Conservation (phyloP, 2,329 filamentous ascomycete genomes). For the Clonostachys byssicola region DNA sequence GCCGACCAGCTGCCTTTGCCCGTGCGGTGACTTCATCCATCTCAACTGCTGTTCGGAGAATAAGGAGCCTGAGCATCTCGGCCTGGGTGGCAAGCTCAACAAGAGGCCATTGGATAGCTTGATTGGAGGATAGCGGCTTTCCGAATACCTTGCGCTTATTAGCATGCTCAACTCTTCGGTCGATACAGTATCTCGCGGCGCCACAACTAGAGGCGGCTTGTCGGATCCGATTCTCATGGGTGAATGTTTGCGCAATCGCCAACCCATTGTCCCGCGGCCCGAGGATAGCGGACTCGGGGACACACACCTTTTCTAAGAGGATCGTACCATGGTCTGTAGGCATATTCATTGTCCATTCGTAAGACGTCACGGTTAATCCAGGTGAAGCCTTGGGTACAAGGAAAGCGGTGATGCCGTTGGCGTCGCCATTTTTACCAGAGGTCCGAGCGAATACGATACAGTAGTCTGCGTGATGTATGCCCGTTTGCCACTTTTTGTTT, state of each 20-base stretch:
- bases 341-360: constrained; percentile 11
- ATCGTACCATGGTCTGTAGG: constrained; percentile 9
- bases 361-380: constrained; percentile 5
- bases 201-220: constrained; percentile 9
- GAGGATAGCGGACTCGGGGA: constrained; percentile 4
- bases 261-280: constrained; percentile 6
- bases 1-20: not conserved
- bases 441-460: constrained; percentile 10
- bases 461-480: constrained; percentile 6
- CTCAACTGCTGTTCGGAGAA: constrained; percentile 6
- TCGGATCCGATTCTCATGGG: constrained; percentile 9
- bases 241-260: constrained; percentile 9
- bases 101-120: constrained; percentile 10
- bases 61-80: constrained; percentile 8
- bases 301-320: constrained; percentile 3
- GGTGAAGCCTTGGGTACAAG: constrained; percentile 7
- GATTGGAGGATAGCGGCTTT: constrained; percentile 6
- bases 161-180: constrained; percentile 6
- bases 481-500: constrained; percentile 10
- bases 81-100: constrained; percentile 8
- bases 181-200: constrained; percentile 7
- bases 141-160: constrained; percentile 7
- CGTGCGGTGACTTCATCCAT: constrained; percentile 6
- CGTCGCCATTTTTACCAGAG: constrained; percentile 6
- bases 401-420: constrained; percentile 10